Conservation (phyloP, 1,284 basidiomycete species). For the Ganoderma resinaceum region DNA sequence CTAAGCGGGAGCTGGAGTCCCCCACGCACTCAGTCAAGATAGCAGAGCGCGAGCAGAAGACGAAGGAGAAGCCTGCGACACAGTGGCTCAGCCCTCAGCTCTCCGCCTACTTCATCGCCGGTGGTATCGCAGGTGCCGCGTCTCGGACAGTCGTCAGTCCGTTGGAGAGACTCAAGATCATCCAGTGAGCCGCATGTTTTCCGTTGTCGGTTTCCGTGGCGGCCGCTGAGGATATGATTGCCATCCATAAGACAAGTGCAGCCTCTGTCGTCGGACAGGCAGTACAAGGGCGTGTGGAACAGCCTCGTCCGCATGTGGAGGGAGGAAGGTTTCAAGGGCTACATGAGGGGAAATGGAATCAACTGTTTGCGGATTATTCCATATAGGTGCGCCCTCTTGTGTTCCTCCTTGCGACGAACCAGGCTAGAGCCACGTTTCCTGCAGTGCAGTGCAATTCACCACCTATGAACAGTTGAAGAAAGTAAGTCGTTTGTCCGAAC, state of each 20-base stretch:
- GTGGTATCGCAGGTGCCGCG: slow-evolving; percentile 83
- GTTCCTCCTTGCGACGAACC: neutral
- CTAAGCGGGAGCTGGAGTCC: slow-evolving; percentile 21
- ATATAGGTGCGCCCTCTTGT: slow-evolving; percentile 56
- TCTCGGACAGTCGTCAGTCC: slow-evolving; percentile 93
- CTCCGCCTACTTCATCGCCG: slow-evolving; percentile 74
- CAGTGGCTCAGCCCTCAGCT: slow-evolving; percentile 62
- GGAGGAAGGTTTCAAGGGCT: slow-evolving; percentile 92
- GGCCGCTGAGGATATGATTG: neutral
- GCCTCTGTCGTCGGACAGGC: slow-evolving; percentile 60
- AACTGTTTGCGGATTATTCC: slow-evolving; percentile 92
- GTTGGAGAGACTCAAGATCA: slow-evolving; percentile 93
- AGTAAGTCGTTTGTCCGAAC: slow-evolving; percentile 46
- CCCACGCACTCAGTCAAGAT: slow-evolving; percentile 21
- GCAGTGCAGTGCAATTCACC: slow-evolving; percentile 90
- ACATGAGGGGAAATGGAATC: slow-evolving; percentile 92
- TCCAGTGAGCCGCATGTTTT: slow-evolving; percentile 70
- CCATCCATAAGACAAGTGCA: slow-evolving; percentile 75
- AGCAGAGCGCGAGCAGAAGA: slow-evolving; percentile 21
- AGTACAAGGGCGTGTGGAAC: slow-evolving; percentile 86
- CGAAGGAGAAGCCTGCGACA: slow-evolving; percentile 15
- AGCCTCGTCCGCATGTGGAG: slow-evolving; percentile 88
- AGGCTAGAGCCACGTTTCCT: neutral
- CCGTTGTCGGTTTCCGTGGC: neutral
- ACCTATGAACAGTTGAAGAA: slow-evolving; percentile 91